These are phyloP conservation scores for Puccinia horiana DNA, from an alignment of 1,284 basidiomycete species.

Conservation along the genomic window DNA sequence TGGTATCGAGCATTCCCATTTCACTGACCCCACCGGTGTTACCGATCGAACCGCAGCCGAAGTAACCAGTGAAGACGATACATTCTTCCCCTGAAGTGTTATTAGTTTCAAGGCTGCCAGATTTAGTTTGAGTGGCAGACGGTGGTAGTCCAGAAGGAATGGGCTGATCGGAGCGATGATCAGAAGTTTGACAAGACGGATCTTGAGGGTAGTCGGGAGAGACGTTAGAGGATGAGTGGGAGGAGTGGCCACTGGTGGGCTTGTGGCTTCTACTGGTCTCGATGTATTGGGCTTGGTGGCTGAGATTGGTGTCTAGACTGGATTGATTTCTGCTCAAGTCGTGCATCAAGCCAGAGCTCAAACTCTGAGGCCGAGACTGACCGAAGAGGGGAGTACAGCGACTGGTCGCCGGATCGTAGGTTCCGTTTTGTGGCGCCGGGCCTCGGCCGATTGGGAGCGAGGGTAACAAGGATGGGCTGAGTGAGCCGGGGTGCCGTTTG, in stretches of 20 bases:
- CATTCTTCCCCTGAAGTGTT: constrained; percentile 8
- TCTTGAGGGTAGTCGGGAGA: not conserved
- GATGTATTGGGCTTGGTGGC: not conserved
- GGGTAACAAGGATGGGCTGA: not conserved
- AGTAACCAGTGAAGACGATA: constrained; percentile 26
- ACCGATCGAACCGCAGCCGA: constrained; percentile 22
- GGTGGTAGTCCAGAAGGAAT: not conserved
- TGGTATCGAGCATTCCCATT: constrained; percentile 21
- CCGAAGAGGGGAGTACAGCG: too few species aligned
- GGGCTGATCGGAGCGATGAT: too few species aligned
- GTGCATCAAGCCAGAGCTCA: not conserved
- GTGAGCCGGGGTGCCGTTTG: not conserved
- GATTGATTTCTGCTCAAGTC: not conserved
- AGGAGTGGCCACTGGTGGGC: not conserved
- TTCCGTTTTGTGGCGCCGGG: not conserved
- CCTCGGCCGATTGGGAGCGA: not conserved
- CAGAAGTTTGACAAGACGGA: not conserved
- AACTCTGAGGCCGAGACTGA: not conserved
- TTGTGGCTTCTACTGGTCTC: not conserved
- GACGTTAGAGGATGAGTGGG: not conserved
- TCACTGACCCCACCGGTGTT: constrained; percentile 36
- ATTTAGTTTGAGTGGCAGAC: not conserved
- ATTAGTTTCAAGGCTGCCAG: not conserved
- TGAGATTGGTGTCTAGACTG: not conserved
- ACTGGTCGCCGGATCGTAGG: not conserved